Evolutionary conservation across 2,329 filamentous ascomycete species (phyloP).

Genomic region (Xylogone sp.): DNA sequence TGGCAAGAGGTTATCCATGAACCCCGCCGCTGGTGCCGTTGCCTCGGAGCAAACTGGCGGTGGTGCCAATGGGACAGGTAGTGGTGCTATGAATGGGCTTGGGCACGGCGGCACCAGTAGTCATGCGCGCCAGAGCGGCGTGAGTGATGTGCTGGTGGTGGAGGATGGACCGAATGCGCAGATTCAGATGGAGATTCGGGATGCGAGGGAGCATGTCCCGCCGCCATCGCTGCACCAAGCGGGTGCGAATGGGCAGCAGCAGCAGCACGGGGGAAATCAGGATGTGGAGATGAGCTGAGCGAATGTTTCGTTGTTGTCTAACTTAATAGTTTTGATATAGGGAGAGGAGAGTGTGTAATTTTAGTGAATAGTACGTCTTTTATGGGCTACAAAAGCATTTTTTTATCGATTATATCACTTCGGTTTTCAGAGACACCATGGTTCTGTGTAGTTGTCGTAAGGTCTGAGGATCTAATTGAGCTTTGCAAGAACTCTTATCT

Average conservation of each 20-base stretch:
- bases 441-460: no score
- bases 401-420: no score
- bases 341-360: background rate
- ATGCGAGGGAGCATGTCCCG: conserved; percentile 11
- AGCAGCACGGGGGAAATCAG: conserved; percentile 8
- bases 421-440: no score
- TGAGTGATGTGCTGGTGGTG: background rate
- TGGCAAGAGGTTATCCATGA: conserved; percentile 15
- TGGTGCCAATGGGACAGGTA: conserved; percentile 6
- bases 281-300: conserved; percentile 27
- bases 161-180: conserved; percentile 26
- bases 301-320: background rate
- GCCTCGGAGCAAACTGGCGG: no score
- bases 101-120: no score
- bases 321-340: background rate
- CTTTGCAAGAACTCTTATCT: no score
- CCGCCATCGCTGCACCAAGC: no score
- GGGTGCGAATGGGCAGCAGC: conserved; percentile 12
- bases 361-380: no score
- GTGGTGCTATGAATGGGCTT: no score
- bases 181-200: conserved; percentile 26
- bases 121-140: background rate
- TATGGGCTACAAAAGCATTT: no score
- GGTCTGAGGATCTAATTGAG: no score
- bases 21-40: background rate